Conservation (phyloP, 352 stramenopile species). For the Sclerospora graminicola region DNA sequence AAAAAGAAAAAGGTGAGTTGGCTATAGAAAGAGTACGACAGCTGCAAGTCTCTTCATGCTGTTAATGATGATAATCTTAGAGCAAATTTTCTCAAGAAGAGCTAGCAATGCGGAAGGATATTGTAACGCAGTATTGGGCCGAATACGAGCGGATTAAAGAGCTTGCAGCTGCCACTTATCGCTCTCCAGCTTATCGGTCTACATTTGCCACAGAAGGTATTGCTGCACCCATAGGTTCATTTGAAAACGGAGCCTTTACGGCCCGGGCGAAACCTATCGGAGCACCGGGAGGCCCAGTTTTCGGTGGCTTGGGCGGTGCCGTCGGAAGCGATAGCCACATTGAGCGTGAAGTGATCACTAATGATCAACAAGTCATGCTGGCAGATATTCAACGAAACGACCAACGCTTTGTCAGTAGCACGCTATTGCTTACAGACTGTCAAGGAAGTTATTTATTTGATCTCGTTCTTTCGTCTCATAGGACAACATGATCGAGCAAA, state of each 20-base stretch:
- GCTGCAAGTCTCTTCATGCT: background rate
- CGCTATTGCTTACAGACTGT: no score
- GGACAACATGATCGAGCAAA: slow-evolving; percentile 83
- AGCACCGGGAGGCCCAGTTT: slow-evolving; percentile 12
- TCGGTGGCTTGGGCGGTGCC: slow-evolving; percentile 17
- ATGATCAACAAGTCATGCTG: slow-evolving; percentile 55
- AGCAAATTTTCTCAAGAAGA: slow-evolving; percentile 72
- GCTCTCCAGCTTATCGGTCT: slow-evolving; percentile 30
- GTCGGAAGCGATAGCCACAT: slow-evolving; percentile 12
- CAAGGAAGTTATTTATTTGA: background rate
- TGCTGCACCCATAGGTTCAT: slow-evolving; percentile 35
- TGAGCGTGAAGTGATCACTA: slow-evolving; percentile 47
- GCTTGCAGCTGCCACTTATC: slow-evolving; percentile 46
- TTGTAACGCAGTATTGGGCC: slow-evolving; percentile 67
- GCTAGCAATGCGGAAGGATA: slow-evolving; percentile 67
- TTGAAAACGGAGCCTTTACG: slow-evolving; percentile 58
- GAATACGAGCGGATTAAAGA: slow-evolving; percentile 77
- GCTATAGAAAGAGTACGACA: background rate
- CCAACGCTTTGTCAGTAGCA: slow-evolving; percentile 61
- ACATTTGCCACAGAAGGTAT: slow-evolving; percentile 39
- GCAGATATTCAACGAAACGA: slow-evolving; percentile 76
- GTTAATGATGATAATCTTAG: slow-evolving; percentile 11
- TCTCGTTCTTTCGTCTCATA: slow-evolving; percentile 16
- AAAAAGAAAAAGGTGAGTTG: slow-evolving; percentile 76
- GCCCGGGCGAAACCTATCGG: slow-evolving; percentile 17